Conservation (phyloP, 2,329 filamentous ascomycete species). For the Colletotrichum spinosum region DNA sequence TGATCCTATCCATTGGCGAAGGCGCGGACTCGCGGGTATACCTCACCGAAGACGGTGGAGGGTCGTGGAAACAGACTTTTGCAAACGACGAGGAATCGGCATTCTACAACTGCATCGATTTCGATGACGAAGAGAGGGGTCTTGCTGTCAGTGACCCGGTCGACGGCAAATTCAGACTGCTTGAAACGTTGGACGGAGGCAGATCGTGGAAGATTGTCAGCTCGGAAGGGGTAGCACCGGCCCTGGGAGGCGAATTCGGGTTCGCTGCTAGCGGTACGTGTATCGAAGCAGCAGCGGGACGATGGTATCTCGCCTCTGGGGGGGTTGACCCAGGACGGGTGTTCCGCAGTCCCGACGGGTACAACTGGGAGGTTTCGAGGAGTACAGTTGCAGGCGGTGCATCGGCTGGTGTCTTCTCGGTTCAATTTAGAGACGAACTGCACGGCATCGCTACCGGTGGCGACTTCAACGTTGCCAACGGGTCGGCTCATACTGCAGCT, state of each 20-base stretch:
- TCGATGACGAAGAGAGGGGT: slow-evolving; percentile 41
- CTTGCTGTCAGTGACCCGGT: slow-evolving; percentile 49
- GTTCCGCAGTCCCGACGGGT: slow-evolving; percentile 43
- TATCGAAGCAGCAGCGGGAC: slow-evolving; percentile 42
- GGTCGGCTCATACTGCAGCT: slow-evolving; percentile 40
- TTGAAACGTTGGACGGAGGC: slow-evolving; percentile 47
- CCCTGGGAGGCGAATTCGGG: slow-evolving; percentile 44
- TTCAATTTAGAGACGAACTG: slow-evolving; percentile 44
- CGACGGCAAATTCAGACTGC: slow-evolving; percentile 45
- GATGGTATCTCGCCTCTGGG: slow-evolving; percentile 45
- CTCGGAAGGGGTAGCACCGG: slow-evolving; percentile 41
- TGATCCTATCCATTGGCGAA: slow-evolving; percentile 52
- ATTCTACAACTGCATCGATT: slow-evolving; percentile 50
- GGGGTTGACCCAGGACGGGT: slow-evolving; percentile 45
- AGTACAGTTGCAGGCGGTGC: slow-evolving; percentile 43
- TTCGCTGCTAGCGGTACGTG: slow-evolving; percentile 51
- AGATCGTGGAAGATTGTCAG: slow-evolving; percentile 43
- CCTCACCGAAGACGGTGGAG: slow-evolving; percentile 44
- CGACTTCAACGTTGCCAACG: slow-evolving; percentile 43
- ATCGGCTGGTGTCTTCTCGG: slow-evolving; percentile 47
- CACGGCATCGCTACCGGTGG: slow-evolving; percentile 47
- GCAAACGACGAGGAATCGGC: slow-evolving; percentile 44
- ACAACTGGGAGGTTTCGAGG: slow-evolving; percentile 43
- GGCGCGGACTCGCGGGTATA: slow-evolving; percentile 47
- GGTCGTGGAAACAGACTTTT: slow-evolving; percentile 44